Percentiles rank a stretch among this genome's conserved stretches.
Conservation (phyloP, 768 basidiomycete genomes). For the Erythrobasidium yunnanense region DNA sequence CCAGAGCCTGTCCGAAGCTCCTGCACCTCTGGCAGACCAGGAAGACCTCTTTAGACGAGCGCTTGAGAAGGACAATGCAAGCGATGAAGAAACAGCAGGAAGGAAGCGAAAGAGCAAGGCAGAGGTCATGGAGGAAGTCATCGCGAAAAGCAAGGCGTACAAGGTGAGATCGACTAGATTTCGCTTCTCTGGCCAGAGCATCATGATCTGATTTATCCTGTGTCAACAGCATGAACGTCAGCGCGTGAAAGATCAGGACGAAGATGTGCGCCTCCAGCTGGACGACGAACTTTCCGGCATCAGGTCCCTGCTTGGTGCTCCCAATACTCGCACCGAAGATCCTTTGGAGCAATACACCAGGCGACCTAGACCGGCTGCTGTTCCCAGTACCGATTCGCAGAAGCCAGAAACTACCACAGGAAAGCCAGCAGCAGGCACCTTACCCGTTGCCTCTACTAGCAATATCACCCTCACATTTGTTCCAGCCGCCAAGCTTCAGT, state of each 20-base stretch:
- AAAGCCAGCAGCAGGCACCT: not conserved
- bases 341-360: not conserved
- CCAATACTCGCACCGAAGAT: not conserved
- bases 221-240: constrained; percentile 63
- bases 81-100: constrained; percentile 46
- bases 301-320: constrained; percentile 48
- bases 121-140: constrained; percentile 95
- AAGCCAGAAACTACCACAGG: too few relatives aligned
- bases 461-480: not conserved
- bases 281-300: constrained; percentile 78
- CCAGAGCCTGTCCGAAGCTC: constrained; percentile 60
- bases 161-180: constrained; percentile 51
- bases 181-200: not conserved
- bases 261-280: constrained; percentile 71
- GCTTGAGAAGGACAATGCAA: constrained; percentile 54
- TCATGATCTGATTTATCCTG: not conserved
- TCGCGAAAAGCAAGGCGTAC: constrained; percentile 91
- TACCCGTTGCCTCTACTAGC: not conserved
- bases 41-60: constrained; percentile 51
- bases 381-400: not conserved
- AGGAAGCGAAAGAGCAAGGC: constrained; percentile 82
- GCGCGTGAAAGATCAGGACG: constrained; percentile 72
- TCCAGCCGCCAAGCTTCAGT: not conserved
- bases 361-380: not conserved
- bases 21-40: constrained; percentile 25